Conservation (phyloP, 352 stramenopile species). For the Phytopythium kandeliae region DNA sequence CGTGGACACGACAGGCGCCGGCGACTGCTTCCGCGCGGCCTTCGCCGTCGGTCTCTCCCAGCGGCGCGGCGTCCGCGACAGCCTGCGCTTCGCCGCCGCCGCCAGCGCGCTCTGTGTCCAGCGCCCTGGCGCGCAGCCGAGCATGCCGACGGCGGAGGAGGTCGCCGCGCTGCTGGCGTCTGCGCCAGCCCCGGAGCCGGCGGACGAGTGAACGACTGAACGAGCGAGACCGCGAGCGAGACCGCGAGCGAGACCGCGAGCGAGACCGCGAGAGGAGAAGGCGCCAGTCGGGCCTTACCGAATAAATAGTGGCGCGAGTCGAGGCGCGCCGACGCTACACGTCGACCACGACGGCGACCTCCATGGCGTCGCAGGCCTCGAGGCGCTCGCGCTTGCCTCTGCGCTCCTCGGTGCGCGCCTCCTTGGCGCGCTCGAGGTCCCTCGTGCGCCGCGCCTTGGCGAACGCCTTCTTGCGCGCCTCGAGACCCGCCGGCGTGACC, state of each 20-base stretch:
- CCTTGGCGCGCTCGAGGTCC: not conserved
- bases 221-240: no score
- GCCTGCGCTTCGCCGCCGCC: constrained; percentile 46
- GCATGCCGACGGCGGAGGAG: constrained; percentile 44
- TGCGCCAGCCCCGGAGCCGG: no score
- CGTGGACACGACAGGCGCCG: constrained; percentile 73
- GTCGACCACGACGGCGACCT: constrained; percentile 5
- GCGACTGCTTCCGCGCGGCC: constrained; percentile 68
- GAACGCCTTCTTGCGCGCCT: constrained; percentile 30
- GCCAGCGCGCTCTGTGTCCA: constrained; percentile 69
- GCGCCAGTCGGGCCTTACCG: no score
- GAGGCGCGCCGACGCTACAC: not conserved
- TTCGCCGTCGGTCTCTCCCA: constrained; percentile 63
- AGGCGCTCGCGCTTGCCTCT: constrained; percentile 5
- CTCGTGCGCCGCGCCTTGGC: constrained; percentile 11
- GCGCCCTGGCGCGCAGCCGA: constrained; percentile 51
- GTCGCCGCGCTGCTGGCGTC: constrained; percentile 26
- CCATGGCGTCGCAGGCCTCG: constrained; percentile 13
- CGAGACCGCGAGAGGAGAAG: no score
- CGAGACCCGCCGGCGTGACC: constrained; percentile 26
- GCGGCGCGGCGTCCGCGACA: constrained; percentile 34
- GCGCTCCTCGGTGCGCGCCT: not conserved
- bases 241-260: no score
- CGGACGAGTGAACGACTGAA: no score
- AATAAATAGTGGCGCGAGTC: no score